phyloP scores from a whole-genome alignment of 805 yeast genomes.

The Cyberlindnera maclurae region DNA sequence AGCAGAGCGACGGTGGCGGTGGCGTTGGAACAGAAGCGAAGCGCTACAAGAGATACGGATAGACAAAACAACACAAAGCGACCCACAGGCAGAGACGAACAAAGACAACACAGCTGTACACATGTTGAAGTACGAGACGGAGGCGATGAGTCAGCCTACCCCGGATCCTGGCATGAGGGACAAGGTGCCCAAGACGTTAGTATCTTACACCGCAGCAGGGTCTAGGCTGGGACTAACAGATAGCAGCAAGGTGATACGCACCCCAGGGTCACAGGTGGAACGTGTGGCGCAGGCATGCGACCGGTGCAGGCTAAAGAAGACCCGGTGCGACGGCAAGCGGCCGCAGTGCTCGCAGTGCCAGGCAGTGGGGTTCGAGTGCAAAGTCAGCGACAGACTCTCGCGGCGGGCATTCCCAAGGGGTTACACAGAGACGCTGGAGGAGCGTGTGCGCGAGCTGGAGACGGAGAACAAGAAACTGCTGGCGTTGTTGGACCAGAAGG shows the following conservation, averaged over 20 bases:
- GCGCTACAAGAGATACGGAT: too few species aligned
- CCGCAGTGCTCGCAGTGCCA: slow-evolving; percentile 79
- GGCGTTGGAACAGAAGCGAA: too few species aligned
- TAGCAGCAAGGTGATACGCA: slow-evolving; percentile 44
- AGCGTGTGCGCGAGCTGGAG: slow-evolving; percentile 79
- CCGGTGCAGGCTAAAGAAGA: slow-evolving; percentile 75
- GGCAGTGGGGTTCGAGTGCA: slow-evolving; percentile 80
- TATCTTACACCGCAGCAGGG: neutral
- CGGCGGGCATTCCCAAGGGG: slow-evolving; percentile 88
- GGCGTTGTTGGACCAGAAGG: slow-evolving; percentile 56
- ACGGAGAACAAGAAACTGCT: slow-evolving; percentile 67
- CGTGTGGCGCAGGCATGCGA: slow-evolving; percentile 91
- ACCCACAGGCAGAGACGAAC: too few species aligned
- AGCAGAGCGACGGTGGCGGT: too few species aligned
- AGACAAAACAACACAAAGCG: too few species aligned
- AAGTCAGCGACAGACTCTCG: slow-evolving; percentile 78
- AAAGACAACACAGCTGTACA: too few species aligned
- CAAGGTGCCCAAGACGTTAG: slow-evolving; percentile 2
- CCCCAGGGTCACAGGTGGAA: slow-evolving; percentile 59
- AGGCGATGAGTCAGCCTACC: neutral
- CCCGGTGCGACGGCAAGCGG: slow-evolving; percentile 66
- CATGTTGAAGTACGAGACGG: too few species aligned
- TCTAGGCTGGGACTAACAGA: neutral
- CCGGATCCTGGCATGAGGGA: neutral
- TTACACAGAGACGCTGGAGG: slow-evolving; percentile 84